These are phyloP conservation scores for Kwoniella sp. DNA, from an alignment of 768 basidiomycete species.

Conservation along the genomic window DNA sequence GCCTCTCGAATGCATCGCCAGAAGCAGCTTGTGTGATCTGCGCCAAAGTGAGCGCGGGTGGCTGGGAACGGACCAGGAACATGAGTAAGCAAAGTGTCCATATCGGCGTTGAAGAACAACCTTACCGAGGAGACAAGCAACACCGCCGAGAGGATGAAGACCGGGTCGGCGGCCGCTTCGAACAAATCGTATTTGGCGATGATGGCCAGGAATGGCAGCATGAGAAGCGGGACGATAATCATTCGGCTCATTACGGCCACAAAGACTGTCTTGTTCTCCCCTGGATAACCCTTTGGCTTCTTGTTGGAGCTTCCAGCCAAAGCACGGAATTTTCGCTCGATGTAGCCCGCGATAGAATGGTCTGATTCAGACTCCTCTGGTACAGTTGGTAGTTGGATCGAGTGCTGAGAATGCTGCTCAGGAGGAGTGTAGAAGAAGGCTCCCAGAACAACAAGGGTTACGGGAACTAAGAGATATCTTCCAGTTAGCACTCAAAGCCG, in stretches of 20 bases:
- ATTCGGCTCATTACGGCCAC: slow-evolving; percentile 81
- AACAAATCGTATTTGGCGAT: slow-evolving; percentile 60
- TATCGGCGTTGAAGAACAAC: background rate
- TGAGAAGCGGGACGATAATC: slow-evolving; percentile 76
- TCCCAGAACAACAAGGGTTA: slow-evolving; percentile 88
- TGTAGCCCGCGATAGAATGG: slow-evolving; percentile 18
- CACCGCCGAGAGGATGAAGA: slow-evolving; percentile 77
- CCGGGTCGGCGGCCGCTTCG: slow-evolving; percentile 57
- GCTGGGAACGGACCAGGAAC: slow-evolving; percentile 58
- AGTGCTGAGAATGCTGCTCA: slow-evolving; percentile 12
- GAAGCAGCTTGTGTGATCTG: slow-evolving; percentile 83
- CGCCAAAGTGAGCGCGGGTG: slow-evolving; percentile 74
- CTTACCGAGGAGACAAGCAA: slow-evolving; percentile 69
- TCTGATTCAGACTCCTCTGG: background rate
- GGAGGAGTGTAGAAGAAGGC: slow-evolving; percentile 73
- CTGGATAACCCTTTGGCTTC: slow-evolving; percentile 53
- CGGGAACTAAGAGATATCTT: slow-evolving; percentile 64
- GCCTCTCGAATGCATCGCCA: slow-evolving; percentile 85
- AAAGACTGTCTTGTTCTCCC: slow-evolving; percentile 81
- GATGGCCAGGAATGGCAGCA: slow-evolving; percentile 74
- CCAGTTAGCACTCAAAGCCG: background rate
- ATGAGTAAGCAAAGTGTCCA: no score
- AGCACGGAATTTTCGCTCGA: slow-evolving; percentile 35
- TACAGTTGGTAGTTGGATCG: slow-evolving; percentile 3
- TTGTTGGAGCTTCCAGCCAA: slow-evolving; percentile 3